Evolutionary conservation across 305 asterid species (phyloP).

Genomic region (Fraxinus ornus): DNA sequence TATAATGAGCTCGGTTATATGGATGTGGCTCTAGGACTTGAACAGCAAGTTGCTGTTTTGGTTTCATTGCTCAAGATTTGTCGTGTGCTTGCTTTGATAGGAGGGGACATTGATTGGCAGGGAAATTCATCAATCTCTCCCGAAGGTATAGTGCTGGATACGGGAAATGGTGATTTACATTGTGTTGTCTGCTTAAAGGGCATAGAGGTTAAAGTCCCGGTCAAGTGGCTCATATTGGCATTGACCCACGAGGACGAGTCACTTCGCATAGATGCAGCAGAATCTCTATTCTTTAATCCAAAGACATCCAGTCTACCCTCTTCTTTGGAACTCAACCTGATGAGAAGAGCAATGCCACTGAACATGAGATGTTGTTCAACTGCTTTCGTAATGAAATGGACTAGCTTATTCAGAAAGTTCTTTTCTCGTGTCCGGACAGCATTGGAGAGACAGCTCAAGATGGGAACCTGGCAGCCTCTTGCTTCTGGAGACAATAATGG

Average conservation of each 20-base stretch:
- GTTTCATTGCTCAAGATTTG: constrained; percentile 88
- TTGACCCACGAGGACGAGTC: constrained; percentile 84
- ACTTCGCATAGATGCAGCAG: constrained; percentile 96
- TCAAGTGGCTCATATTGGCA: constrained; percentile 75
- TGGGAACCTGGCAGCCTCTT: constrained; percentile 69
- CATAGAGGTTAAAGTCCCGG: constrained; percentile 63
- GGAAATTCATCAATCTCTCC: constrained; percentile 34
- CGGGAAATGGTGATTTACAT: constrained; percentile 36
- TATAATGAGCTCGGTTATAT: constrained; percentile 40
- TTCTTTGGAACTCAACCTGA: constrained; percentile 76
- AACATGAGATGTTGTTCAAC: constrained; percentile 95
- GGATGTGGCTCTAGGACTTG: constrained; percentile 48
- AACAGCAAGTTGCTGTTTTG: constrained; percentile 76
- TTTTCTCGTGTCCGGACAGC: constrained; percentile 89
- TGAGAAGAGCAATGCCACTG: constrained; percentile 86
- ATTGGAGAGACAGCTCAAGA: constrained; percentile 80
- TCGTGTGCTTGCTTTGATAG: constrained; percentile 80
- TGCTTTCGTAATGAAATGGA: constrained; percentile 98
- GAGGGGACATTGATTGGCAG: constrained; percentile 90
- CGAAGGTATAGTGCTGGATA: constrained; percentile 40
- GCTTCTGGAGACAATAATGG: constrained; percentile 38
- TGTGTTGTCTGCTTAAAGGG: constrained; percentile 66
- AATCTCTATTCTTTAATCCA: constrained; percentile 83
- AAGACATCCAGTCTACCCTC: constrained; percentile 90
- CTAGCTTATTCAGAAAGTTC: constrained; percentile 88